These are phyloP conservation scores for Cairneyella variabilis DNA, from an alignment of 495 filamentous ascomycete genomes.

Conservation along the genomic window DNA sequence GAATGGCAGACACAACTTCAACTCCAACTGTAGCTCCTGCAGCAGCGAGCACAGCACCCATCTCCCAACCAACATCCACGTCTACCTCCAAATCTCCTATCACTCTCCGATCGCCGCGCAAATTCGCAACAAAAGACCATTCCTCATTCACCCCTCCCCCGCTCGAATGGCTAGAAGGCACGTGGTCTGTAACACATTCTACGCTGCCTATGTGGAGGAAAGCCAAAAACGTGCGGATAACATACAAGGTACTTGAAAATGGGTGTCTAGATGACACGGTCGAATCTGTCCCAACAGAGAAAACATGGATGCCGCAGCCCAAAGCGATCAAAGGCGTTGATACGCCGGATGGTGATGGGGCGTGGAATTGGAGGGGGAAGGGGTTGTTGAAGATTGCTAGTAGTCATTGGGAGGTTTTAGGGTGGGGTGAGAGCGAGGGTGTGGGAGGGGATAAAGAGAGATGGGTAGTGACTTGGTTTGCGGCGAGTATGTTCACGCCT, in stretches of 20 bases:
- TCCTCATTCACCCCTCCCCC: constrained; percentile 40
- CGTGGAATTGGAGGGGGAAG: constrained; percentile 70
- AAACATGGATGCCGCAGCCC: constrained; percentile 25
- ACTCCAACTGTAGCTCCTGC: neutral
- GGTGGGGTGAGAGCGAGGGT: constrained; percentile 43
- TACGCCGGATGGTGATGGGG: constrained; percentile 40
- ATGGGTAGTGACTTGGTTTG: constrained; percentile 76
- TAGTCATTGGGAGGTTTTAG: constrained; percentile 71
- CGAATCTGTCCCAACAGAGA: constrained; percentile 46
- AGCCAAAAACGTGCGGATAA: constrained; percentile 71
- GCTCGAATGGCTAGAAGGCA: constrained; percentile 55
- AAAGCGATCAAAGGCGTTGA: constrained; percentile 63
- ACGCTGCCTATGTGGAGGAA: constrained; percentile 73
- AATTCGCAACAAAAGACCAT: no score
- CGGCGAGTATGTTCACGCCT: constrained; percentile 68
- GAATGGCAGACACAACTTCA: constrained; percentile 3
- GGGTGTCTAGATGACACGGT: constrained; percentile 60
- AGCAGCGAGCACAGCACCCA: neutral
- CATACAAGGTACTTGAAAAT: constrained; percentile 48
- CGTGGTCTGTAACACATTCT: constrained; percentile 73
- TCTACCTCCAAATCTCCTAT: no score
- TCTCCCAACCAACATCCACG: neutral
- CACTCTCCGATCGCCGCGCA: no score
- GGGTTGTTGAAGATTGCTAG: constrained; percentile 59
- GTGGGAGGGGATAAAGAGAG: constrained; percentile 33